Evolutionary conservation across 257 asterid genomes (phyloP).

Genomic region (Echium plantagineum): DNA sequence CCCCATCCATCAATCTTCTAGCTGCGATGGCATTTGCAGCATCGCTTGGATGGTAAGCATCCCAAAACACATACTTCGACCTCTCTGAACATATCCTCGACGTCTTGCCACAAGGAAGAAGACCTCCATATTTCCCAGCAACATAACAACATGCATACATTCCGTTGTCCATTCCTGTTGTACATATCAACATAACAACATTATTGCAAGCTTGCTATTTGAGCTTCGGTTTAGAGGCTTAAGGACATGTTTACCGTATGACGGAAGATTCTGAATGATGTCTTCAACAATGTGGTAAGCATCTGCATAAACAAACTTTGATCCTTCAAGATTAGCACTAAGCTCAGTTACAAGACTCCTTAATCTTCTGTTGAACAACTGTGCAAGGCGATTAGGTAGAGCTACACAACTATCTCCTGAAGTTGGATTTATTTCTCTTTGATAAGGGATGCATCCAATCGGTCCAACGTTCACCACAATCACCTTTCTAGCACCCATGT

Average conservation of each 20-base stretch:
- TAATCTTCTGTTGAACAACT: conserved; percentile 39
- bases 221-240: too few species aligned
- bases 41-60: conserved; percentile 67
- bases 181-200: neutral
- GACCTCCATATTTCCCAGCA: conserved; percentile 57
- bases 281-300: conserved; percentile 44
- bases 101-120: conserved; percentile 57
- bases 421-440: conserved; percentile 47
- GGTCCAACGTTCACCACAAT: conserved; percentile 64
- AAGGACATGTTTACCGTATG: conserved; percentile 29
- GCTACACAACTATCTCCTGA: conserved; percentile 40
- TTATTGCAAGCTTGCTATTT: too few species aligned
- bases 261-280: conserved; percentile 30
- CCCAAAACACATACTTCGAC: conserved; percentile 72
- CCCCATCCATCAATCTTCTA: conserved; percentile 42
- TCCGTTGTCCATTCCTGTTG: conserved; percentile 46
- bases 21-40: conserved; percentile 49
- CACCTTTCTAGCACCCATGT: conserved; percentile 48
- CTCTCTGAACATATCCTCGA: conserved; percentile 51
- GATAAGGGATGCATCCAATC: conserved; percentile 72
- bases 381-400: conserved; percentile 54
- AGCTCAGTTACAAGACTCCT: conserved; percentile 36
- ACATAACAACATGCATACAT: conserved; percentile 49
- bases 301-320: conserved; percentile 53
- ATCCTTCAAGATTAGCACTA: conserved; percentile 27